Base-by-base conservation (phyloP, 345 rosid species). In the Pseudoturritis turrita region DNA sequence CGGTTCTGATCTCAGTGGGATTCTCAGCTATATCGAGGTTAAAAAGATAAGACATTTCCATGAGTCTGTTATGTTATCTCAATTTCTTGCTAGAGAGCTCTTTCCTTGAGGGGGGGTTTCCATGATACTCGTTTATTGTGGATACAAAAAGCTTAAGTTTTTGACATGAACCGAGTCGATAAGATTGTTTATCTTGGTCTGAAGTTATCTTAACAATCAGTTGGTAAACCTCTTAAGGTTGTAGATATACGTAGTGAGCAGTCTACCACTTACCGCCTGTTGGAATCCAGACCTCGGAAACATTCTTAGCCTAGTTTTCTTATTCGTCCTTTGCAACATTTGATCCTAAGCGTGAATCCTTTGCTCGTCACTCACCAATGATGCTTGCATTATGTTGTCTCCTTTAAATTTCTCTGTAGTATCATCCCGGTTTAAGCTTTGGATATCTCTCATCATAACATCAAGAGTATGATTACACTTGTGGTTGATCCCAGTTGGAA, bases 1-100 rank as follows among this genome's bases (percentile, higher is more conserved):
- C 45, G 95, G 89, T 47, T 77, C 81, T 15, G 84, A 83, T 39
- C 56, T 71, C 14, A 68, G 68, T 65, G 83, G 76, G 41, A 89
- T 89, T 74, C 62, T 83, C 61, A 61, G 61, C 77, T 83, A 79
- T 77, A 82, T 92, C 18, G 84, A 92, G 91, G 93, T 86, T 18
- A 50, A 39, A 25, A n/a, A 13, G 37, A 22, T 50, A 43, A 11
- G 10, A 9, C 5, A 60, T 17, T 40, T 33, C 15, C 43, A 8
- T 18, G 25, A 29, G 17, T 13, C 15, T 21, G 36, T 22, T 52
- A 10, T 21, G 36, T 22, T 52, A 10, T 54, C 37, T 36, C 52
- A 37, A 0, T 39, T 7, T 68, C 59, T 7, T 19, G 25, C 8
- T 14, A 10, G 26, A 10, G 26, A 15, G 12, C 11, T 62, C 18